Conservation (phyloP, 306 rosid genomes). For the Sesbania bispinosa region DNA sequence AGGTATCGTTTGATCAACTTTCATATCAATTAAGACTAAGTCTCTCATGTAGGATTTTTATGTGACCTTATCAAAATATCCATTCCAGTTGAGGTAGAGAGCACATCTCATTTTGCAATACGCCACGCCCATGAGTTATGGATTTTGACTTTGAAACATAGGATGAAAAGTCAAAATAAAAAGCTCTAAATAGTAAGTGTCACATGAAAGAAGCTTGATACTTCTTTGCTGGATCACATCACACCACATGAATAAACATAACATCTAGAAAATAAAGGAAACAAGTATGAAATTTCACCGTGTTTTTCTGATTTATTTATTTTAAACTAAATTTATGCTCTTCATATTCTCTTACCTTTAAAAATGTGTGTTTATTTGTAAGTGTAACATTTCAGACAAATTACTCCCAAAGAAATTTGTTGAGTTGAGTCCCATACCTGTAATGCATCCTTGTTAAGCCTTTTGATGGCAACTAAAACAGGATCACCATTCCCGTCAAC, state of each 20-base stretch:
- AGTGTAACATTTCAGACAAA: neutral
- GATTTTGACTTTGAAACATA: neutral
- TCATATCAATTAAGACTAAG: neutral
- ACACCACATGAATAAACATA: neutral
- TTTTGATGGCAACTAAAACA: slow-evolving; percentile 70
- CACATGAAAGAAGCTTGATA: neutral
- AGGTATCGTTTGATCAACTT: neutral
- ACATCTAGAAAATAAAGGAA: neutral
- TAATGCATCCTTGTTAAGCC: slow-evolving; percentile 61
- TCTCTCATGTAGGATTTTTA: neutral
- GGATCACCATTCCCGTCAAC: slow-evolving; percentile 48
- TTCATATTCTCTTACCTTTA: neutral
- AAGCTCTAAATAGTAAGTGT: neutral
- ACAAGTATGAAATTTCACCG: neutral
- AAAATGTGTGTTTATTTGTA: neutral
- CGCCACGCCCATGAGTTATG: neutral
- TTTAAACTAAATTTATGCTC: neutral
- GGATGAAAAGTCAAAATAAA: too few species aligned
- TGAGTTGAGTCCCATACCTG: slow-evolving; percentile 53
- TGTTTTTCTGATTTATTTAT: neutral
- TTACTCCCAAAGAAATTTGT: neutral
- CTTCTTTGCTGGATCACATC: neutral
- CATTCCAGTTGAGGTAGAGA: neutral
- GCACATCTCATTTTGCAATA: neutral
- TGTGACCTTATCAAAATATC: neutral